Evolutionary conservation across 2,329 filamentous ascomycete species (phyloP).

Genomic region (Cercospora sesami): DNA sequence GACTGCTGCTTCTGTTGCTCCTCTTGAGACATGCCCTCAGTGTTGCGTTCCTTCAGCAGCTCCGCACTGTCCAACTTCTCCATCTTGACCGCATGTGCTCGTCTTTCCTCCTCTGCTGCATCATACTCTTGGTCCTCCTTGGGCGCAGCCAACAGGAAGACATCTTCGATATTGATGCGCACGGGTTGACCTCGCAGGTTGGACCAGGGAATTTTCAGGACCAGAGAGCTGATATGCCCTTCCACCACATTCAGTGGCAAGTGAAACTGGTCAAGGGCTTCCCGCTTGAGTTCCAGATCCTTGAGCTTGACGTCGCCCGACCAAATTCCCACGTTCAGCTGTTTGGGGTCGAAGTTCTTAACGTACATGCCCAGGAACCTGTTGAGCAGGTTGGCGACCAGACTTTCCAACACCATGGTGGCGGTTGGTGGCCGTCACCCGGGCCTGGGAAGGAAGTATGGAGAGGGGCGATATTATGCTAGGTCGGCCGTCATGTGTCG

Average conservation of each 20-base stretch:
- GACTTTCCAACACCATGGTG: constrained; percentile 84
- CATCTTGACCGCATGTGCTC: constrained; percentile 92
- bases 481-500: constrained; percentile 3
- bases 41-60: constrained; percentile 84
- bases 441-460: constrained; percentile 55
- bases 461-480: not conserved
- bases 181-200: constrained; percentile 93
- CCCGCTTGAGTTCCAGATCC: constrained; percentile 86
- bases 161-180: constrained; percentile 93
- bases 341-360: constrained; percentile 97
- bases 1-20: constrained; percentile 98
- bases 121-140: constrained; percentile 95
- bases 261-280: constrained; percentile 95
- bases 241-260: constrained; percentile 95
- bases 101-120: constrained; percentile 83
- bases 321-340: constrained; percentile 99
- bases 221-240: constrained; percentile 89
- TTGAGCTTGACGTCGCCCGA: constrained; percentile 95
- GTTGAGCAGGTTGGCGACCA: constrained; percentile 96
- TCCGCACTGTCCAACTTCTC: constrained; percentile 97
- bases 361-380: constrained; percentile 99
- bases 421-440: constrained; percentile 66
- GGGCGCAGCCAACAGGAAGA: constrained; percentile 90
- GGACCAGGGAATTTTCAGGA: constrained; percentile 93
- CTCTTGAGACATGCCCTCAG: constrained; percentile 90